Evolutionary conservation across 441 rosid genomes (phyloP).

Genomic region (Syzygium malaccense): DNA sequence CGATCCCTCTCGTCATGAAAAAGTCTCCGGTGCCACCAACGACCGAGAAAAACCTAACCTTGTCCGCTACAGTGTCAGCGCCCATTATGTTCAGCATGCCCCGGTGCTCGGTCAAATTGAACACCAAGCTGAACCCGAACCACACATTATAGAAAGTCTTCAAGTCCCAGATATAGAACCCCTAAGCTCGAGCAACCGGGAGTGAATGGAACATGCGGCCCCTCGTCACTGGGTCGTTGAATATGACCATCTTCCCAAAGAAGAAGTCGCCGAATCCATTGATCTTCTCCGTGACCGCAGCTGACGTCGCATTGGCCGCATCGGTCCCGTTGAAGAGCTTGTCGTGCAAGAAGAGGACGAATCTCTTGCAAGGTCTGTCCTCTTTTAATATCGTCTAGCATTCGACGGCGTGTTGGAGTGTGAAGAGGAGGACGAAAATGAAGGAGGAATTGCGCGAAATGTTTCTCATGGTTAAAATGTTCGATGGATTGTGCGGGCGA

Average conservation of each 20-base stretch:
- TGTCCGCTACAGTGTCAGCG: not conserved
- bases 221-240: not conserved
- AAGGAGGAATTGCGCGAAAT: not conserved
- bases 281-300: not conserved
- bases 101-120: not conserved
- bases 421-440: not conserved
- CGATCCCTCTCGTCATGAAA: conserved; percentile 1
- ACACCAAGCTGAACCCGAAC: not conserved
- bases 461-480: not conserved
- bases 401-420: not conserved
- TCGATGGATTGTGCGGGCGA: not conserved
- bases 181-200: not conserved
- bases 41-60: not conserved
- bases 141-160: not conserved
- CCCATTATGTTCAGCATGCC: not conserved
- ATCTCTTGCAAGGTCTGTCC: not conserved
- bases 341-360: not conserved
- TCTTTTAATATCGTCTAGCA: not conserved
- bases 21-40: conserved; percentile 1
- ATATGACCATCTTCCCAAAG: not conserved
- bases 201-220: not conserved
- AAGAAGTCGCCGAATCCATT: conserved; percentile 7
- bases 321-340: conserved; percentile 4
- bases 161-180: not conserved
- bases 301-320: conserved; percentile 21